Percentiles rank a stretch among this genome's conserved stretches.
These are phyloP conservation scores for Puccinia polysora DNA, from an alignment of 1,284 basidiomycete species.

Conservation along the genomic window DNA sequence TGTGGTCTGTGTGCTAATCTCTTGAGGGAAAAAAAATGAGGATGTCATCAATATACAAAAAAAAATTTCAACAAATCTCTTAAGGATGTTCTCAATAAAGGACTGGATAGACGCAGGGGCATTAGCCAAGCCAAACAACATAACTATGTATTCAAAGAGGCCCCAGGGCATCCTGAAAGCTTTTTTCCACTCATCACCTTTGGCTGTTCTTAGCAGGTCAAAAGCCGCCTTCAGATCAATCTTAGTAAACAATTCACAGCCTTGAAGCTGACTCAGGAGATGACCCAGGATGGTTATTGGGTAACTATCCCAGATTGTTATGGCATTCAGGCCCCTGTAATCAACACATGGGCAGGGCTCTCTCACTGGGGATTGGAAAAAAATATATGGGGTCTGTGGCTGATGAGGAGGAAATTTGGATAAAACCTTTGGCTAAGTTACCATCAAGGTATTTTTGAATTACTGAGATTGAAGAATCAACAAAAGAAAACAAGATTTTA, in stretches of 20 bases:
- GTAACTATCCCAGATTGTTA: constrained; percentile 44
- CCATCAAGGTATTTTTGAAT: too few species aligned
- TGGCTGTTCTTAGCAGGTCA: constrained; percentile 50
- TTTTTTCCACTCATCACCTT: constrained; percentile 1
- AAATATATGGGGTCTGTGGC: constrained; percentile 42
- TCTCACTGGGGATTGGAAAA: constrained; percentile 45
- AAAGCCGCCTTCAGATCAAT: constrained; percentile 52
- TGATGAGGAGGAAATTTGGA: constrained; percentile 25
- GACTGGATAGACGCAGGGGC: too few species aligned
- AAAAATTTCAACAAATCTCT: constrained; percentile 41
- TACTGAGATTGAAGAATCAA: too few species aligned
- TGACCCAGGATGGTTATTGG: constrained; percentile 13
- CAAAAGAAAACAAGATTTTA: too few species aligned
- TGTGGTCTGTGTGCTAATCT: constrained; percentile 48
- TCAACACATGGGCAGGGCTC: constrained; percentile 43
- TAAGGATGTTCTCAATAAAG: too few species aligned
- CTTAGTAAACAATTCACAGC: constrained; percentile 44
- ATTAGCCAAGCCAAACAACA: constrained; percentile 55
- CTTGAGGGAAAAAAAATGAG: constrained; percentile 55
- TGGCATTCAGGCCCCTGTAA: constrained; percentile 42
- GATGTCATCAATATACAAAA: constrained; percentile 51
- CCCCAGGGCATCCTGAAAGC: constrained; percentile 42
- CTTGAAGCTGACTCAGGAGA: not conserved
- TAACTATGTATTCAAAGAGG: constrained; percentile 55
- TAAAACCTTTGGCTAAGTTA: constrained; percentile 17